Evolutionary conservation across 805 yeast species (phyloP), one percentile per base, ranked within the genome.

Genomic region (Tetrapisispora fleetii): DNA sequence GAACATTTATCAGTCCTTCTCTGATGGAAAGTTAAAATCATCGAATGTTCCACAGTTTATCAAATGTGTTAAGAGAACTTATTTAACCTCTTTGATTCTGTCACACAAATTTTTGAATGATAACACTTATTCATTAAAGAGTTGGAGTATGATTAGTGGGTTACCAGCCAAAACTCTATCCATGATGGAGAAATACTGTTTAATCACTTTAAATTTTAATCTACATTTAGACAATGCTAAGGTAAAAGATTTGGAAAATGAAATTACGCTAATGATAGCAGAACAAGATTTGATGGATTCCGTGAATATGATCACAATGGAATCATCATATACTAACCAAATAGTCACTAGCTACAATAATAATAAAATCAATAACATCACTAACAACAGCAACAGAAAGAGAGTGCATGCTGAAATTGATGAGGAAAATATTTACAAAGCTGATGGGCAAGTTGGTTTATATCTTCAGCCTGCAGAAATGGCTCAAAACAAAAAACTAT

Each of bases 151-250:
- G 14, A 55, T 61, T 16, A 52, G 57, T 46, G 65, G 65, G 1
- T 48, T 61, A 18, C 37, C 50, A 5, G 28, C 49, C 24, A 51
- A 48, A 37, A 56, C 49, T 41, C 30, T 61, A 2, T 37, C 58
- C 7, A 46, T 49, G 24, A 58, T 59, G 59, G 65, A 61, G 49
- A 54, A 60, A 30, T 61, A 63, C 60, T 56, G 58, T 53, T 49
- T 61, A 28, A 37, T 32, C 7, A 54, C 47, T 38, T 49, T 61
- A 33, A 48, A 59, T 22, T 61, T 53, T 43, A 48, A 55, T 18
- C 37, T 57, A 38, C 37, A 38, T 27, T 7, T 45, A 2, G 18
- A 39, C n/a, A 21, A 38, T 13, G 1, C 17, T 6, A n/a, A 10
- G 17, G 22, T 45, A 14, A 11, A 28, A 3, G n/a, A 45, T 27